Evolutionary conservation across 805 yeast species (phyloP), one percentile per base, ranked within the genome.

Genomic region (Vanderwaltozyma yarrowii): DNA sequence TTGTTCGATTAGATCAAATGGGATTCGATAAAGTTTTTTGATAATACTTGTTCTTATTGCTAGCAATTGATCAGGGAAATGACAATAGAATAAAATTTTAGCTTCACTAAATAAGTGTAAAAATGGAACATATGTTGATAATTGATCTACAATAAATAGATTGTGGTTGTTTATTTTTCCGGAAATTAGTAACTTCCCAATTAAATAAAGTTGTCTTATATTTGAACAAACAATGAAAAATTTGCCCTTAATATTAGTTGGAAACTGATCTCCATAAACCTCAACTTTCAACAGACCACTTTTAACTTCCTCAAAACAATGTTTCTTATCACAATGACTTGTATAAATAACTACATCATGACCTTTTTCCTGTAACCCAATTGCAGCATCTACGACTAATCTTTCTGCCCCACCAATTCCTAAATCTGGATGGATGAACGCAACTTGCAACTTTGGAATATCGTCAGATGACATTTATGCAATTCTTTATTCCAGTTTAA

Each of bases 361-460:
- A 5, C 78, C 77, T 23, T 67, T 60, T 2, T 74, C 69, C 52
- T 89, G 86, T 20, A 92, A 63, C 0, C 95, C 95, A 3, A 86
- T 66, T 0, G 97, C 98, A 3, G 94, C 87, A 61, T 92, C 99
- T 1, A 92, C 95, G 2, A 92, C 87, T n/a, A 94, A 69, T 42
- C 99, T 69, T 56, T 92, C 99, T 1, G 99, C 99, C 4, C 99
- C 99, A 47, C 87, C 98, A 40, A 89, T 89, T 0, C 98, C 98
- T 38, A 92, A 64, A 62, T 92, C 98, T 0, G 98, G 98, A 55
- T 92, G 98, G 4, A 92, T 62, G 50, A 92, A 84, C 2, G 96
- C 96, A 26, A 89, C 70, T 42, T 68, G 76, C 70, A 73, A 51
- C 16, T 34, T 27, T 12, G 24, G 4, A 11, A 5, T 4, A 24